phyloP scores from a whole-genome alignment of 225 moss, liverwort and hornwort genomes.

The Pseudoscleropodium purum region DNA sequence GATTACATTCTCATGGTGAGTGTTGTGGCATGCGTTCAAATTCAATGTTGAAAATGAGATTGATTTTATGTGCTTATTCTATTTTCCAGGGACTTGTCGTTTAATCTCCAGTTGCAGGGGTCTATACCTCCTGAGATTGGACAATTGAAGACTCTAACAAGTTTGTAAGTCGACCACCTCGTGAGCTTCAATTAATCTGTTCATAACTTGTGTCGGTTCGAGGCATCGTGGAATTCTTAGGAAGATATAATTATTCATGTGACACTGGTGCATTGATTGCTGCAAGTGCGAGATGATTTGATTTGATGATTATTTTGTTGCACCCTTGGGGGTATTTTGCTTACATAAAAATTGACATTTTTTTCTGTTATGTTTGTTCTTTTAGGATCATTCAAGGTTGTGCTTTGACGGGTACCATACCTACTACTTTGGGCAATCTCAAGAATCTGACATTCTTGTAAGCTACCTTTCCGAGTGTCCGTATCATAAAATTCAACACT shows the following conservation, averaged over 20 bases:
- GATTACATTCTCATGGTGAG: not conserved
- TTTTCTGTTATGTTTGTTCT: not conserved
- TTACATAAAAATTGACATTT: not conserved
- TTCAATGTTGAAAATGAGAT: not conserved
- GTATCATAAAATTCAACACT: not conserved
- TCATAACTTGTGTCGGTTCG: not conserved
- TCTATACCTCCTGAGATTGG: constrained; percentile 17
- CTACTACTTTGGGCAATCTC: constrained; percentile 1
- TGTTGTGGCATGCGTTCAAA: not conserved
- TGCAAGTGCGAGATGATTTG: not conserved
- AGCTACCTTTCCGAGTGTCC: not conserved
- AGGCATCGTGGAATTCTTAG: not conserved
- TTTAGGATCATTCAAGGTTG: constrained; percentile 30
- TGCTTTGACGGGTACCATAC: constrained; percentile 9
- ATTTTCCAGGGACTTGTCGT: constrained; percentile 30
- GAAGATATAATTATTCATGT: no score
- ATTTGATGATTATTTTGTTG: not conserved
- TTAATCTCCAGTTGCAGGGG: not conserved
- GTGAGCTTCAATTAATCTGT: not conserved
- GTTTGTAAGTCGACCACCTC: constrained; percentile 19
- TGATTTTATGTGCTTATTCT: not conserved
- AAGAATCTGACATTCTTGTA: constrained; percentile 30
- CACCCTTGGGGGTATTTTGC: not conserved
- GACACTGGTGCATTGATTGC: not conserved
- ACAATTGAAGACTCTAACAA: not conserved